Conservation (phyloP, 2,329 filamentous ascomycete genomes). For the Ophioceras dolichostomum region DNA sequence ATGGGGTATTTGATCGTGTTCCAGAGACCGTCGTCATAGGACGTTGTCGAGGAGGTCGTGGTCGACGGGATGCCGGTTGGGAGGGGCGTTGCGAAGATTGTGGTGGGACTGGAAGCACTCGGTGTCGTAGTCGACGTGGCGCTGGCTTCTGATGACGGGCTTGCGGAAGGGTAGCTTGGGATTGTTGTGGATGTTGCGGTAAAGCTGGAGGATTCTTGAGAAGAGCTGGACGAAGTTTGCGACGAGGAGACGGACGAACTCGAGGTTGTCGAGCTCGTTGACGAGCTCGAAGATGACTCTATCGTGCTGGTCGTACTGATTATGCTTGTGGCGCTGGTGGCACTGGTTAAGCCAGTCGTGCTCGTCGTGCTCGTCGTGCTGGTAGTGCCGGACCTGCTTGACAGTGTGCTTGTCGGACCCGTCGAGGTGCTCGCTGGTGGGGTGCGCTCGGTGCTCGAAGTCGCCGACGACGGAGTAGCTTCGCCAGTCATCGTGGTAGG, state of each 20-base stretch:
- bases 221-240: slow-evolving; percentile 2
- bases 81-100: slow-evolving; percentile 5
- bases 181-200: slow-evolving; percentile 1
- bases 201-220: background rate
- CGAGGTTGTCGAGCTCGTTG: slow-evolving; percentile 5
- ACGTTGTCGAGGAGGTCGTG: slow-evolving; percentile 10
- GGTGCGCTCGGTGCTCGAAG: slow-evolving; percentile 5
- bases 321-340: slow-evolving; percentile 1
- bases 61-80: slow-evolving; percentile 5
- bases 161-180: slow-evolving; percentile 2
- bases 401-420: no score
- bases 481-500: no score
- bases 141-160: slow-evolving; percentile 5
- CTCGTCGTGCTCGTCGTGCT: no score
- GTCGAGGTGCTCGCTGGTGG: no score
- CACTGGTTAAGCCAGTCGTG: slow-evolving; percentile 1
- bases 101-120: slow-evolving; percentile 7
- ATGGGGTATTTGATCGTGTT: slow-evolving; percentile 28
- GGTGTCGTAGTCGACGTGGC: slow-evolving; percentile 2
- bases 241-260: slow-evolving; percentile 1
- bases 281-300: slow-evolving; percentile 3
- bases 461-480: background rate
- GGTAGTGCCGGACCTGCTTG: no score
- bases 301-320: slow-evolving; percentile 4
- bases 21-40: slow-evolving; percentile 31